A percentile compares a stretch with the other conserved stretches of the same genome.
Conservation (phyloP, 202 grass and related monocot genomes). For the Alloteropsis angusta region DNA sequence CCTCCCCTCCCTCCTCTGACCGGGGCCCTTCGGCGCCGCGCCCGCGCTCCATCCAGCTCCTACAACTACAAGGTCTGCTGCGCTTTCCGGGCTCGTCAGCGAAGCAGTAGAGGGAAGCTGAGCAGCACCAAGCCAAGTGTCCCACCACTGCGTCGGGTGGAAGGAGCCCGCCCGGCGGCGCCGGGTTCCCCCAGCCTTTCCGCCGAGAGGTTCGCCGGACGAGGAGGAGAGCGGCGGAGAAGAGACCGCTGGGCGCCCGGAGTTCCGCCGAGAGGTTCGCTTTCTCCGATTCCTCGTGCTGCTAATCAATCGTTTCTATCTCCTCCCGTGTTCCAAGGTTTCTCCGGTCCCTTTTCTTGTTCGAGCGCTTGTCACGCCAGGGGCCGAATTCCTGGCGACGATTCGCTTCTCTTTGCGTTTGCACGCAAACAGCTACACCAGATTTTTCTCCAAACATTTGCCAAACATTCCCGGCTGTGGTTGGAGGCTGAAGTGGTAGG, state of each 20-base stretch:
- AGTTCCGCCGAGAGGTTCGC: conserved; percentile 28
- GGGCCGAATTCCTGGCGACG: not conserved
- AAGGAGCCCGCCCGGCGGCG: too few relatives aligned
- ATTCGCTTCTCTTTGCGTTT: not conserved
- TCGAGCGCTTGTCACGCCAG: not conserved
- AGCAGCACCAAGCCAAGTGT: not conserved
- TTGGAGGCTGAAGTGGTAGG: not conserved
- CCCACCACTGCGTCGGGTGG: not conserved
- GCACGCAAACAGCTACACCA: not conserved
- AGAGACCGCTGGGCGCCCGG: not conserved
- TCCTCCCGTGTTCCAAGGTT: not conserved
- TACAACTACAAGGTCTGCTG: not conserved
- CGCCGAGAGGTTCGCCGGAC: too few relatives aligned
- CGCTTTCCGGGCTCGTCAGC: not conserved
- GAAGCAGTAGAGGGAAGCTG: not conserved
- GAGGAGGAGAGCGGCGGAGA: not conserved
- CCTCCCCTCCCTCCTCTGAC: not conserved
- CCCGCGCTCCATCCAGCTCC: not conserved
- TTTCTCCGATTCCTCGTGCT: not conserved
- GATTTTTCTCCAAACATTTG: not conserved
- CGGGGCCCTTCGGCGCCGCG: too few relatives aligned
- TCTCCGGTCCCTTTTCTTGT: not conserved
- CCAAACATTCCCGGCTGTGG: too few relatives aligned
- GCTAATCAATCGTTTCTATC: not conserved
- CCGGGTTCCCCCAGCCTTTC: not conserved